Conservation (phyloP, 2,329 filamentous ascomycete genomes). For the Monosporascus sp. region DNA sequence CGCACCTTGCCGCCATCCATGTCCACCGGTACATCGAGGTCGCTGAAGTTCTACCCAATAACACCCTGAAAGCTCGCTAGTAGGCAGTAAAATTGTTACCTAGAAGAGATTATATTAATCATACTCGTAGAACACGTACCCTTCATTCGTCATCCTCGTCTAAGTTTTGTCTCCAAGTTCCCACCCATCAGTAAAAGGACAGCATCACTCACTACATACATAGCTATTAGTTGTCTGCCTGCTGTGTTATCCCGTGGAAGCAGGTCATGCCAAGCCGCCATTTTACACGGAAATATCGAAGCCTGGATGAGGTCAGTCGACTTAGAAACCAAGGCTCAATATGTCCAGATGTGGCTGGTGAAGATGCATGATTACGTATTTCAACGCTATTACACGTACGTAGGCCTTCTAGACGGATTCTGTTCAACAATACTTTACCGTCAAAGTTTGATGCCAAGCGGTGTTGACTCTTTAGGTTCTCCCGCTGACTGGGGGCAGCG, state of each 20-base stretch:
- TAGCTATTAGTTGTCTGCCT: not conserved
- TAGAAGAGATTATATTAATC: not conserved
- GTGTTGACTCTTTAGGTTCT: not conserved
- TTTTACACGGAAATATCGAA: not conserved
- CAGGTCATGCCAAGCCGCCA: not conserved
- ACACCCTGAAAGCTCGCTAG: too few species aligned
- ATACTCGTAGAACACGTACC: not conserved
- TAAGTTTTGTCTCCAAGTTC: too few species aligned
- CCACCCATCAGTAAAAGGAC: too few species aligned
- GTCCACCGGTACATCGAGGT: too few species aligned
- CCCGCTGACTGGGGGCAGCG: slow-evolving; percentile 12
- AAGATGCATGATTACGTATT: not conserved
- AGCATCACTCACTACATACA: not conserved
- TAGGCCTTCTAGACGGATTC: not conserved
- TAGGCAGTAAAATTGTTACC: not conserved
- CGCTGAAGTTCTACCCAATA: not conserved
- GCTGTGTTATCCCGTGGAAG: not conserved
- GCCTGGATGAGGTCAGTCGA: not conserved
- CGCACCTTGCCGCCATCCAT: too few species aligned
- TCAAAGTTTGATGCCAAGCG: slow-evolving; percentile 18
- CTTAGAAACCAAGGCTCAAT: not conserved
- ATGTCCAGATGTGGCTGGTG: not conserved
- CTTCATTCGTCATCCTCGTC: not conserved
- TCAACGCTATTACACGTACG: slow-evolving; percentile 8
- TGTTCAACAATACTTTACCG: not conserved